Evolutionary conservation across 805 yeast species (phyloP), one percentile per base, ranked within the genome.

Genomic region (Saccharomycopsis fibuligera): DNA sequence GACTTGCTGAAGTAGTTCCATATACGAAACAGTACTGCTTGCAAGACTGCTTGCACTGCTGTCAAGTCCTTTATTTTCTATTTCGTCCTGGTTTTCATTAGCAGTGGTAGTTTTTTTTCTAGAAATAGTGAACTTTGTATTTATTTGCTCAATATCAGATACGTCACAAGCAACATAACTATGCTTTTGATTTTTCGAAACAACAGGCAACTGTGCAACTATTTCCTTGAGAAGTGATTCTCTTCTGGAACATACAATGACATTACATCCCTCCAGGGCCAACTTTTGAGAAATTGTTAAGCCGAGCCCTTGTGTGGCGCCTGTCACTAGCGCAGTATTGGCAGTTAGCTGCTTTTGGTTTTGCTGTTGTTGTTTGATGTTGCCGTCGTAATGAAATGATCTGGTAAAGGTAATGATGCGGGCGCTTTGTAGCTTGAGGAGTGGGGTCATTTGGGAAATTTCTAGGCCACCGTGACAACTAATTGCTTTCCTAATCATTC

Each of bases 271-370:
- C 25, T 66, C 56, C 0, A 53, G 42, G 0, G 86, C 75, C 24
- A 84, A 65, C 27, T 57, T 60, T 30, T 59, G 54, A 0, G 88
- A 82, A 16, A 85, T 73, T 0, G 72, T 71, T 3, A 68, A 63
- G 0, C 93, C 93, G 12, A 84, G 66, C 0, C 93, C 91, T 40
- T 73, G 65, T 0, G 89, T 79, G 0, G 83, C 89, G 1, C 93
- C 93, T 0, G 88, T 82, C 2, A 83, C 63, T 3, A 78, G 55
- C 0, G 81, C 82, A n/a, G 70, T n/a, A n/a, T n/a, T n/a, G n/a
- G n/a, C n/a, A n/a, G n/a, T n/a, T n/a, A n/a, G n/a, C n/a, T n/a
- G n/a, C n/a, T n/a, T n/a, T n/a, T n/a, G n/a, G n/a, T n/a, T n/a
- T n/a, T n/a, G n/a, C n/a, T n/a, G n/a, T n/a, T n/a, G n/a, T n/a